phyloP scores from a whole-genome alignment of 1,139 yeast species.

The Protomyces inouyei region DNA sequence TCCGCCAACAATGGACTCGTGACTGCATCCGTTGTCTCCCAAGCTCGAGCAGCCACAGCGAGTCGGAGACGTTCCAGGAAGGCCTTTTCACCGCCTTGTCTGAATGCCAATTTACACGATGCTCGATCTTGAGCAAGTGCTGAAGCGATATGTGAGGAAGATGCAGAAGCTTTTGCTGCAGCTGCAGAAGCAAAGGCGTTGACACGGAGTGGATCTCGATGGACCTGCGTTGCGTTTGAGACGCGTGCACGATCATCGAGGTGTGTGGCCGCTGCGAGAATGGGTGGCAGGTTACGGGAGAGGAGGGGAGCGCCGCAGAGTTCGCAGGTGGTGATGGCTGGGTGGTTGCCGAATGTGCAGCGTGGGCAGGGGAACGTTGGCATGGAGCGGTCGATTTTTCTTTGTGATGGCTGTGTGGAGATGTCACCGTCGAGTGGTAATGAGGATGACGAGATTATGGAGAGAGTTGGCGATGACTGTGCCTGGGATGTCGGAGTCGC shows the following conservation, averaged over 20 bases:
- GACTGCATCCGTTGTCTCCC: not conserved
- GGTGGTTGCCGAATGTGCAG: constrained; percentile 85
- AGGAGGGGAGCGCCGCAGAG: constrained; percentile 69
- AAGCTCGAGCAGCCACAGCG: constrained; percentile 19
- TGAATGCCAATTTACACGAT: constrained; percentile 4
- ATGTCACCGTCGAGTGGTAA: not conserved
- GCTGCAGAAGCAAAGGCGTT: constrained; percentile 31
- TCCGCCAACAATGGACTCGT: not conserved
- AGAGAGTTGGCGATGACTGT: not conserved
- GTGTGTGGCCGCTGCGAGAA: constrained; percentile 31
- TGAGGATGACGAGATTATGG: not conserved
- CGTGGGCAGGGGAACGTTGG: constrained; percentile 58
- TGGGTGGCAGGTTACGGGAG: constrained; percentile 37
- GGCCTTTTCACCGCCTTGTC: constrained; percentile 12
- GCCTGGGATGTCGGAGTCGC: not conserved
- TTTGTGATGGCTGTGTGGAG: not conserved
- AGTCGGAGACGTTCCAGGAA: constrained; percentile 22
- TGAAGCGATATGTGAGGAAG: constrained; percentile 9
- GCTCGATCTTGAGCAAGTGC: not conserved
- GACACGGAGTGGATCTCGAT: constrained; percentile 37
- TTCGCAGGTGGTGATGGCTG: constrained; percentile 72
- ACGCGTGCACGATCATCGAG: constrained; percentile 39
- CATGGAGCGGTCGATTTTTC: not conserved
- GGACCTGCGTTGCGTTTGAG: constrained; percentile 63
- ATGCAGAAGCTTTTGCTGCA: constrained; percentile 32